Conservation (phyloP, 768 basidiomycete genomes). For the Royoungia palumana region DNA sequence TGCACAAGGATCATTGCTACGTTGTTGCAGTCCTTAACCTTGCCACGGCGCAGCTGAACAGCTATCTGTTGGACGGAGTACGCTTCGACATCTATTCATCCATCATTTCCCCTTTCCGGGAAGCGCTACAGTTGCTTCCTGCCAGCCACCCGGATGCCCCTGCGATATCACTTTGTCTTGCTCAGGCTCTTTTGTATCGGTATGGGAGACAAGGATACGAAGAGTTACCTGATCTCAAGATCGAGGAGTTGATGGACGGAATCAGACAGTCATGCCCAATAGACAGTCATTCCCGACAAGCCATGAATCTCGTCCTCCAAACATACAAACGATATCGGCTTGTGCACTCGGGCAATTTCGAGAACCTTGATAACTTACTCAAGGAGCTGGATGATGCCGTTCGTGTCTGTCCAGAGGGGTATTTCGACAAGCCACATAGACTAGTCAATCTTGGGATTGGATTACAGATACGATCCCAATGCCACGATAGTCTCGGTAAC, state of each 20-base stretch:
- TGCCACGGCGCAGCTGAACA: too few relatives aligned
- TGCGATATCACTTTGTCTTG: slow-evolving; percentile 2
- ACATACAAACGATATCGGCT: not conserved
- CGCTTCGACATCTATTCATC: too few relatives aligned
- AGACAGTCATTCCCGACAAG: slow-evolving; percentile 2
- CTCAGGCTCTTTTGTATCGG: slow-evolving; percentile 5
- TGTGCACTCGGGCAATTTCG: not conserved
- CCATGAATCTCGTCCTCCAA: slow-evolving; percentile 1
- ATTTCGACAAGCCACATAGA: slow-evolving; percentile 1
- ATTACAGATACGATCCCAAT: not conserved
- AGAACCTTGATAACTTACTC: not conserved
- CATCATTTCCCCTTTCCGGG: not conserved
- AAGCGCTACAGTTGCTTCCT: slow-evolving; percentile 5
- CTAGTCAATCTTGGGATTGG: slow-evolving; percentile 2
- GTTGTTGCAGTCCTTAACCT: too few relatives aligned
- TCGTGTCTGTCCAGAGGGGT: not conserved
- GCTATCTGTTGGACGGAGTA: too few relatives aligned
- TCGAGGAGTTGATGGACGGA: not conserved
- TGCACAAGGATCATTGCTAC: too few relatives aligned
- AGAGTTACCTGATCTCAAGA: not conserved
- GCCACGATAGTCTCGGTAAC: not conserved
- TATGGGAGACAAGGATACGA: not conserved
- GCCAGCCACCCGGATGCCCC: slow-evolving; percentile 4
- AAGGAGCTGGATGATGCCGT: not conserved
- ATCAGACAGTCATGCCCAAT: not conserved